These are phyloP conservation scores for Aspergillus olivimuriae DNA, from an alignment of 495 filamentous ascomycete species.

Conservation along the genomic window DNA sequence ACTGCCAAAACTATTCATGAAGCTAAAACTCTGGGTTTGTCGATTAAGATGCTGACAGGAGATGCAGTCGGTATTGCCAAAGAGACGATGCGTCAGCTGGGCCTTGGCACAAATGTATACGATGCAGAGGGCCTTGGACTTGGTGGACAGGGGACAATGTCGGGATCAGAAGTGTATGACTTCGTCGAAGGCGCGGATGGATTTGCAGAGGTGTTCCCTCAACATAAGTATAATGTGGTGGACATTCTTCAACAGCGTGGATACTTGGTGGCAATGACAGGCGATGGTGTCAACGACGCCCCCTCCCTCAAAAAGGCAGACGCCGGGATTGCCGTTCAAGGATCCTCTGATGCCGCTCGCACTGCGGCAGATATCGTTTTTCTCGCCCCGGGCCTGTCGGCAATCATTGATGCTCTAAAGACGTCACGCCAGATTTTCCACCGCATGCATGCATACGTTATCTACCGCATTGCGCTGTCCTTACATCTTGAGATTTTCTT, in stretches of 20 bases:
- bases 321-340: constrained; percentile 81
- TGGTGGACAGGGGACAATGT: constrained; percentile 82
- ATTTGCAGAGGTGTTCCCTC: constrained; percentile 90
- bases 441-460: constrained; percentile 94
- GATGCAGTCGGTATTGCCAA: constrained; percentile 90
- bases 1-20: constrained; percentile 86
- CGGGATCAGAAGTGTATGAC: constrained; percentile 86
- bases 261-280: constrained; percentile 95
- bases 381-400: constrained; percentile 81
- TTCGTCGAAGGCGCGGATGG: constrained; percentile 94
- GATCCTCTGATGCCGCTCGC: constrained; percentile 85
- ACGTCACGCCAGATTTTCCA: constrained; percentile 94
- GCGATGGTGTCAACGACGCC: constrained; percentile 96
- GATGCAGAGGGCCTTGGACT: constrained; percentile 83
- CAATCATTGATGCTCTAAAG: constrained; percentile 90
- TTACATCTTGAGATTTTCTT: constrained; percentile 86
- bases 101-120: constrained; percentile 90
- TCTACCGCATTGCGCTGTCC: constrained; percentile 91
- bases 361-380: constrained; percentile 94
- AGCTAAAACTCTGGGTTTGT: constrained; percentile 78
- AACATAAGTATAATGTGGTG: constrained; percentile 97
- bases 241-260: constrained; percentile 93
- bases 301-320: constrained; percentile 95
- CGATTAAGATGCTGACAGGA: constrained; percentile 96
- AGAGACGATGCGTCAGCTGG: constrained; percentile 83